Conservation (phyloP, 108 stramenopile genomes). For the Fragilariopsis cylindrus region DNA sequence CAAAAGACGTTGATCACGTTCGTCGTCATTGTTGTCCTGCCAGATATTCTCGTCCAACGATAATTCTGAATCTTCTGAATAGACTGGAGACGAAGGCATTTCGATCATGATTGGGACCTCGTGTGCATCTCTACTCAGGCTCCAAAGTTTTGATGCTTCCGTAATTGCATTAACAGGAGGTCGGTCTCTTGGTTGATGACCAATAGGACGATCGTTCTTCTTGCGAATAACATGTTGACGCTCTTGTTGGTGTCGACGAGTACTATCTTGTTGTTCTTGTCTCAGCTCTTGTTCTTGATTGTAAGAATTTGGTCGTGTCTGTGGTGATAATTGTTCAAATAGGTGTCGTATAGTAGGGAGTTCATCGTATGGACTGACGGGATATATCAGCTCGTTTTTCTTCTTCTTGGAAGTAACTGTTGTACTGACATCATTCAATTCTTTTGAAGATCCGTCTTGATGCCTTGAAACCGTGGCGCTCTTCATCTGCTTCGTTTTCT, state of each 20-base stretch:
- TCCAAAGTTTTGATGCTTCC: no score
- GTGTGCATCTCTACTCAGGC: not conserved
- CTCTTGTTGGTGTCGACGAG: not conserved
- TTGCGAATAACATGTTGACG: not conserved
- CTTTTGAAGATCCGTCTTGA: not conserved
- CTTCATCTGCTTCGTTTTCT: not conserved
- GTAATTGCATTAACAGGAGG: not conserved
- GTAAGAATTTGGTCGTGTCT: not conserved
- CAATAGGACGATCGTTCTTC: not conserved
- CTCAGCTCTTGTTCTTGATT: not conserved
- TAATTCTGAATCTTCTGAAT: constrained; percentile 11
- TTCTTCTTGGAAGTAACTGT: not conserved
- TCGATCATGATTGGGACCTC: constrained; percentile 13
- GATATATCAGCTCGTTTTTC: constrained; percentile 7
- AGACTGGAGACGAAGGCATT: not conserved
- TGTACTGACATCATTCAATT: not conserved
- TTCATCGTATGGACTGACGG: constrained; percentile 14
- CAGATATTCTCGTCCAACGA: not conserved
- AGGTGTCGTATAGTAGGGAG: not conserved
- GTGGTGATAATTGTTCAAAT: not conserved
- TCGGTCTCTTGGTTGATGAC: not conserved
- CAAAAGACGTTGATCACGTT: constrained; percentile 5
- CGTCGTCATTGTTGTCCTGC: not conserved
- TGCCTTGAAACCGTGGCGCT: not conserved
- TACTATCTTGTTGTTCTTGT: not conserved